Conservation (phyloP, 192 early-diverging fungal genomes). For the Borealophlyctis nickersoniae region DNA sequence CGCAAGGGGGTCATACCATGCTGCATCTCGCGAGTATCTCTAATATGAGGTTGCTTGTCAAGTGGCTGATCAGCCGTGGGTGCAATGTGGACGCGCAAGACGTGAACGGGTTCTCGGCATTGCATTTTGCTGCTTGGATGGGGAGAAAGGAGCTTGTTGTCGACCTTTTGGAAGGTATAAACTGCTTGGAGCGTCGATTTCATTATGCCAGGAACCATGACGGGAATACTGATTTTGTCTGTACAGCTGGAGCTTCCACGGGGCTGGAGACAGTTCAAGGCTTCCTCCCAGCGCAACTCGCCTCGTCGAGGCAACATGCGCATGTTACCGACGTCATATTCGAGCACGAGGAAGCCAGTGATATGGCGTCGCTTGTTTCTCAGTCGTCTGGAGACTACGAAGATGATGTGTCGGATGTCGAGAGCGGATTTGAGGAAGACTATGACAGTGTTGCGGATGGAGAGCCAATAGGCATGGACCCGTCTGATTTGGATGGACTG, state of each 20-base stretch:
- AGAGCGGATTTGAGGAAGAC: not conserved
- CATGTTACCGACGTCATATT: constrained; percentile 13
- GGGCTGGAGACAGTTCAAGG: constrained; percentile 14
- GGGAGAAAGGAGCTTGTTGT: constrained; percentile 18
- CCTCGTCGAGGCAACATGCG: constrained; percentile 7
- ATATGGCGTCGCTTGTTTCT: not conserved
- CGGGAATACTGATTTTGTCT: not conserved
- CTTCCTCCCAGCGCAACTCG: constrained; percentile 17
- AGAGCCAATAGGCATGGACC: too few species aligned
- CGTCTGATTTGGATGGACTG: too few species aligned
- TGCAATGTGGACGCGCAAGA: constrained; percentile 29
- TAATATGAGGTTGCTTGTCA: constrained; percentile 34
- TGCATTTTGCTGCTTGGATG: constrained; percentile 34
- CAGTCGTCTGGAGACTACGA: not conserved
- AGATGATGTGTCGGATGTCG: not conserved
- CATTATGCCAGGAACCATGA: not conserved
- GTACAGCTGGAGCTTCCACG: constrained; percentile 21
- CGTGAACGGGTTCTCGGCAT: constrained; percentile 32
- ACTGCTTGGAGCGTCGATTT: not conserved
- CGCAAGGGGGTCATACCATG: constrained; percentile 14
- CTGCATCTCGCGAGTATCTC: constrained; percentile 32
- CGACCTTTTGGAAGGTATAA: constrained; percentile 29
- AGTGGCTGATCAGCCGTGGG: constrained; percentile 30
- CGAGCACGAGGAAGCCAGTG: not conserved
- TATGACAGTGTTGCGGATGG: not conserved